phyloP scores from a whole-genome alignment of 371 early-diverging fungal species.

The Mucor lusitanicus region DNA sequence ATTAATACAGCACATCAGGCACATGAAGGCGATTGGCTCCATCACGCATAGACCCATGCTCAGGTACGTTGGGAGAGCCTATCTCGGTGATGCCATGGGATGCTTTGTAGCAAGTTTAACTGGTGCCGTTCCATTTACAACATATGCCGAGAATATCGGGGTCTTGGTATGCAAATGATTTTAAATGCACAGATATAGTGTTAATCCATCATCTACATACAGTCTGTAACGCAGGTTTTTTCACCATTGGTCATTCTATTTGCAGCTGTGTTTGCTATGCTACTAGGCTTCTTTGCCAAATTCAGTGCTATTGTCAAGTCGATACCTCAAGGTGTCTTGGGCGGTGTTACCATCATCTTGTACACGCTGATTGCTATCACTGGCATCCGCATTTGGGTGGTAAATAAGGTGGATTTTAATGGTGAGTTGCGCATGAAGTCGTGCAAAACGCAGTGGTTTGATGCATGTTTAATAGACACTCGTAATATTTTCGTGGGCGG shows the following conservation, averaged over 20 bases:
- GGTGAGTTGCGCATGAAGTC: not conserved
- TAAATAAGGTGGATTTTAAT: constrained; percentile 35
- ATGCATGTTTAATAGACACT: constrained; percentile 14
- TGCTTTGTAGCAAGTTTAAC: constrained; percentile 45
- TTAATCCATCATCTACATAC: not conserved
- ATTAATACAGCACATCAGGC: too few relatives aligned
- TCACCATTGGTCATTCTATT: constrained; percentile 41
- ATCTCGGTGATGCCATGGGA: constrained; percentile 58
- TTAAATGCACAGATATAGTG: too few relatives aligned
- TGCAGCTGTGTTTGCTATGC: constrained; percentile 39
- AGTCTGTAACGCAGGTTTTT: constrained; percentile 43
- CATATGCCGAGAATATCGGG: constrained; percentile 60
- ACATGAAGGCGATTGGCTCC: constrained; percentile 54
- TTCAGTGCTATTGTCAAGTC: constrained; percentile 45
- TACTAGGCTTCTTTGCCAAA: constrained; percentile 46
- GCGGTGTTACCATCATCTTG: constrained; percentile 43
- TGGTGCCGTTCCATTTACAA: constrained; percentile 53
- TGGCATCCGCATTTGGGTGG: constrained; percentile 51
- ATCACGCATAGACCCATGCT: constrained; percentile 45
- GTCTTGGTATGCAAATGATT: constrained; percentile 29
- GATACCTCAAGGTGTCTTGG: constrained; percentile 47
- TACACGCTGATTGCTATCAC: constrained; percentile 48
- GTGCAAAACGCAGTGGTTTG: not conserved
- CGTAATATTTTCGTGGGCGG: constrained; percentile 45
- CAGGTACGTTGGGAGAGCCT: constrained; percentile 47